phyloP scores from a whole-genome alignment of 352 stramenopile genomes.

The Aphanomyces astaci region DNA sequence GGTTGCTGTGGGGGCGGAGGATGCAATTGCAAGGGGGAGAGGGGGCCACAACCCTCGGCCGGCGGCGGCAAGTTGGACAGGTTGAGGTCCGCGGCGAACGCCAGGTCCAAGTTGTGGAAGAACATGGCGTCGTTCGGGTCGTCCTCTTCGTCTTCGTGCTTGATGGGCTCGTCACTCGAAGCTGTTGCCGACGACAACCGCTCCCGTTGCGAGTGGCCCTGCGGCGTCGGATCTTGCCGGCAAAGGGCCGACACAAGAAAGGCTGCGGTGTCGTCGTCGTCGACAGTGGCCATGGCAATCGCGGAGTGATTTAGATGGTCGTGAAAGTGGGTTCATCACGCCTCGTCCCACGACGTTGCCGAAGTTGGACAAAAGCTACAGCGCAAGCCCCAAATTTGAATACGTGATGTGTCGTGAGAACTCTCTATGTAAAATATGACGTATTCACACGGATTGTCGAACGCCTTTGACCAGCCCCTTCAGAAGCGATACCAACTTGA shows the following conservation, averaged over 20 bases:
- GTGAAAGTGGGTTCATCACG: not conserved
- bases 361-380: not conserved
- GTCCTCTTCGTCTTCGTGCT: not conserved
- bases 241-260: constrained; percentile 14
- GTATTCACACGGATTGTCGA: too few species aligned
- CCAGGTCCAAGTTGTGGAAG: constrained; percentile 16
- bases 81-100: constrained; percentile 1
- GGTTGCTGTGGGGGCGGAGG: not conserved
- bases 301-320: not conserved
- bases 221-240: not conserved
- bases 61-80: not conserved
- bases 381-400: too few species aligned
- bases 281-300: not conserved
- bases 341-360: not conserved
- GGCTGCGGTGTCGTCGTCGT: constrained; percentile 19
- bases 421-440: too few species aligned
- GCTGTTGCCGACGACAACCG: too few species aligned
- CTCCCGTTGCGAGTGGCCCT: not conserved
- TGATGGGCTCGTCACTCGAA: not conserved
- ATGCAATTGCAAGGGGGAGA: not conserved
- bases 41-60: too few species aligned
- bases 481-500: too few species aligned
- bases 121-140: constrained; percentile 13
- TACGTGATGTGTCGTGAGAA: too few species aligned
- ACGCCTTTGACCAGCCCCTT: too few species aligned